Base-by-base conservation (phyloP, 345 rosid species). In the Lepidium sativum region DNA sequence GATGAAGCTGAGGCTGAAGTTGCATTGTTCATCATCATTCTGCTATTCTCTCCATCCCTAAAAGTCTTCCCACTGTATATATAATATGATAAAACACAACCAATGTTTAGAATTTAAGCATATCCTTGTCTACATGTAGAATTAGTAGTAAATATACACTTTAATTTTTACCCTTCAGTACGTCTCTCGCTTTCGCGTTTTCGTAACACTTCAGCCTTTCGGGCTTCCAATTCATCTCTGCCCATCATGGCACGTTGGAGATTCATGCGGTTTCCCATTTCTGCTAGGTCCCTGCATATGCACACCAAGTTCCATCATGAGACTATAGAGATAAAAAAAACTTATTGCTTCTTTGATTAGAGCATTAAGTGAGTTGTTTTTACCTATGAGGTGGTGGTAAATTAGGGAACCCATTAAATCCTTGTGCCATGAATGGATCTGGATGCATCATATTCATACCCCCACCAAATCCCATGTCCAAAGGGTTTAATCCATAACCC, bases 191-290 rank as follows among this genome's bases (percentile, higher is more conserved):
- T 84, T 67, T 90, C 97, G 51, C 91, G 88, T 67, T 83, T 86
- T 77, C 95, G 80, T 79, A 91, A 76, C 78, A 91, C 65, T 74
- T 84, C 91, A 73, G 95, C 89, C 82, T 95, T 87, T 54, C 91
- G 80, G 31, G 97, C 96, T 78, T 86, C 92, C 37, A 82, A 82
- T 76, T 94, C 96, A 59, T 90, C 96, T 70, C 97, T 83, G 67
- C 97, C 84, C 99, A 88, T 79, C 63, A 84, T 75, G n/a, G 96
- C 86, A 66, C 90, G 88, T 39, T 80, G 83, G 37, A 65, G 70
- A 79, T 84, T 83, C 92, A 84, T 85, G 23, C 92, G 91, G 84
- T 82, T 87, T 25, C 92, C 92, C 58, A 85, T 80, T n/a, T 80
- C 84, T 5, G 88, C 86, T 15, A 86, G 85, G 82, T 91, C 95